phyloP scores from a whole-genome alignment of 441 rosid genomes.

The Biscutella laevigata region DNA sequence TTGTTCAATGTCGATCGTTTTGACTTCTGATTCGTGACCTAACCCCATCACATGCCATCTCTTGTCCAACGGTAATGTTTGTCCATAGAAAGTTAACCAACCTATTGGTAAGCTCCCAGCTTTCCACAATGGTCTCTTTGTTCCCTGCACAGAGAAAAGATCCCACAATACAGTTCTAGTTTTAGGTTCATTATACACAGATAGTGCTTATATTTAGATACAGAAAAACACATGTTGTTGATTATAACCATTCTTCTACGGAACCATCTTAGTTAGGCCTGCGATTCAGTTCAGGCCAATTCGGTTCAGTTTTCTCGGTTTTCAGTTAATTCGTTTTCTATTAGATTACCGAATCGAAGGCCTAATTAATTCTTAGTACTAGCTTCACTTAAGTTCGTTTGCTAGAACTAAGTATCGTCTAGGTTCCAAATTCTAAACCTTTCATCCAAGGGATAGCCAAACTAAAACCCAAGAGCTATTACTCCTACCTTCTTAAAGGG shows the following conservation, averaged over 20 bases:
- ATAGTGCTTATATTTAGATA: background rate
- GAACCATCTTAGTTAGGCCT: background rate
- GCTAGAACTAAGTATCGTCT: background rate
- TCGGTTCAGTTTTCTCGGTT: too few relatives aligned
- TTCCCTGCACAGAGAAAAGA: constrained; percentile 45
- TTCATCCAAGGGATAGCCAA: background rate
- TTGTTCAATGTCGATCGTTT: constrained; percentile 33
- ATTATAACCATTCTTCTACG: constrained; percentile 3
- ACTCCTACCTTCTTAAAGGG: background rate
- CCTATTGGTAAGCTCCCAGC: constrained; percentile 76
- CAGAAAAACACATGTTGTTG: too few relatives aligned
- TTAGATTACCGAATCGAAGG: too few relatives aligned
- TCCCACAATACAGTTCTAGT: background rate
- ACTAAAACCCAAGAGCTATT: background rate
- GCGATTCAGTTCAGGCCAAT: too few relatives aligned
- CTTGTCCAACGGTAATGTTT: constrained; percentile 47
- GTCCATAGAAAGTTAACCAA: constrained; percentile 64
- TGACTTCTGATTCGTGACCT: constrained; percentile 51
- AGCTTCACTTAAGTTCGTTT: constrained; percentile 1
- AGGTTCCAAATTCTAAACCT: background rate
- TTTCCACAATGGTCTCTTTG: constrained; percentile 37
- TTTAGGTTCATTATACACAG: background rate
- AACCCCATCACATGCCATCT: constrained; percentile 73
- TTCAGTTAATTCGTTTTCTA: too few relatives aligned
- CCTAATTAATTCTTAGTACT: too few relatives aligned